These are phyloP conservation scores for Symmetrospora coprosmae DNA, from an alignment of 768 basidiomycete genomes.

Conservation along the genomic window DNA sequence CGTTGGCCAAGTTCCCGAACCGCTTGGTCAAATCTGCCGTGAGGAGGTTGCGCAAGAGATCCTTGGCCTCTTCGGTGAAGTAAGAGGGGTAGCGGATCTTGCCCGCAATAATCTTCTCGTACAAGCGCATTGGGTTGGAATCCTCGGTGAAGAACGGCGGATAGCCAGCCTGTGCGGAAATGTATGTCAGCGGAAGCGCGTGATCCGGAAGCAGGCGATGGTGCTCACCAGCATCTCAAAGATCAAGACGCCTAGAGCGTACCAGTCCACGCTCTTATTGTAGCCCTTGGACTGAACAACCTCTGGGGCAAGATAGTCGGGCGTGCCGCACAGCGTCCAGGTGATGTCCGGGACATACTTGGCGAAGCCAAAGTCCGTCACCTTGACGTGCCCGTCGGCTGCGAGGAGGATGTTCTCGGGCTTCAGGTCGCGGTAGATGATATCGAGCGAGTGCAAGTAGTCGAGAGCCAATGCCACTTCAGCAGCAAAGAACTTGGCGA, in stretches of 20 bases:
- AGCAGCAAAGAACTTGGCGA: constrained; percentile 94
- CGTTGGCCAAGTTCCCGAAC: constrained; percentile 84
- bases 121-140: constrained; percentile 93
- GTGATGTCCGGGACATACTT: constrained; percentile 97
- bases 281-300: constrained; percentile 96
- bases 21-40: constrained; percentile 85
- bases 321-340: constrained; percentile 77
- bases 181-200: constrained; percentile 41
- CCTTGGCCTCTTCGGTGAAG: constrained; percentile 77
- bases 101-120: constrained; percentile 88
- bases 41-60: constrained; percentile 74
- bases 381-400: constrained; percentile 63
- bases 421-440: constrained; percentile 96
- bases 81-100: constrained; percentile 79
- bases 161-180: constrained; percentile 28
- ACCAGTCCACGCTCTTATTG: constrained; percentile 98
- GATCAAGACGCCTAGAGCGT: constrained; percentile 92
- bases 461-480: constrained; percentile 88
- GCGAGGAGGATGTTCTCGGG: constrained; percentile 42
- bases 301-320: constrained; percentile 94
- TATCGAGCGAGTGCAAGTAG: constrained; percentile 91
- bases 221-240: constrained; percentile 84
- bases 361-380: constrained; percentile 90
- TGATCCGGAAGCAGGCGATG: background rate
- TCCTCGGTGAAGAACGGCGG: constrained; percentile 79